phyloP scores from a whole-genome alignment of 768 basidiomycete genomes.

The Tulasnella sp. region DNA sequence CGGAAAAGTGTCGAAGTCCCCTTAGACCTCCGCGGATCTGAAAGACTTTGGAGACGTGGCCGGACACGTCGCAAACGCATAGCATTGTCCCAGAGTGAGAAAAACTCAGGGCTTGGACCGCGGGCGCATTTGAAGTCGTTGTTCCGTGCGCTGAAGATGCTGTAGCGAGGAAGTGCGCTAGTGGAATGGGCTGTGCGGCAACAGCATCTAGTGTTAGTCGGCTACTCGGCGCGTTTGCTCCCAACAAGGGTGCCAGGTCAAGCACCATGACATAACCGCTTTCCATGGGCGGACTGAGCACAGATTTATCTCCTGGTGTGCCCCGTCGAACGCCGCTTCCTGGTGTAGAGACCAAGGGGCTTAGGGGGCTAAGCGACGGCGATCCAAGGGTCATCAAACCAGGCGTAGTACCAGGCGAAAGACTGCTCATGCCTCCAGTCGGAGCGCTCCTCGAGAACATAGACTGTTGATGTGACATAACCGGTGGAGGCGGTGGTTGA shows the following conservation, averaged over 20 bases:
- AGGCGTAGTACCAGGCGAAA: background rate
- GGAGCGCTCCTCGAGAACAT: constrained; percentile 56
- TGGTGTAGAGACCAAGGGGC: background rate
- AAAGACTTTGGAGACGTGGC: constrained; percentile 14
- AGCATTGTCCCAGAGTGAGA: constrained; percentile 15
- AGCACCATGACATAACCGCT: constrained; percentile 36
- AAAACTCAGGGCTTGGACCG: constrained; percentile 8
- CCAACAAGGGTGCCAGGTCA: constrained; percentile 36
- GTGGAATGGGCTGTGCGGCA: background rate
- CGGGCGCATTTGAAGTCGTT: background rate
- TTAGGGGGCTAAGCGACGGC: background rate
- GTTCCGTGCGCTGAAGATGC: background rate
- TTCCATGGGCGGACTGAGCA: constrained; percentile 11
- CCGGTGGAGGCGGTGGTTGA: background rate
- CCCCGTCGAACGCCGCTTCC: background rate
- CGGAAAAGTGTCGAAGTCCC: background rate
- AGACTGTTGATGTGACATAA: constrained; percentile 24
- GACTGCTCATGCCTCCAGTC: constrained; percentile 25
- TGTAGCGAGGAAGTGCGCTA: constrained; percentile 17
- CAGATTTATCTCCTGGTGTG: background rate
- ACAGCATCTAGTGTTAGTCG: too few species aligned
- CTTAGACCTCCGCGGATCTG: constrained; percentile 3
- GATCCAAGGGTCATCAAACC: background rate
- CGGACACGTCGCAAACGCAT: constrained; percentile 13
- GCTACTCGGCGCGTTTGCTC: background rate